Percentiles rank a stretch among this genome's conserved stretches.
phyloP scores from a whole-genome alignment of 1,284 basidiomycete species.

The Ceratobasidium sp. region DNA sequence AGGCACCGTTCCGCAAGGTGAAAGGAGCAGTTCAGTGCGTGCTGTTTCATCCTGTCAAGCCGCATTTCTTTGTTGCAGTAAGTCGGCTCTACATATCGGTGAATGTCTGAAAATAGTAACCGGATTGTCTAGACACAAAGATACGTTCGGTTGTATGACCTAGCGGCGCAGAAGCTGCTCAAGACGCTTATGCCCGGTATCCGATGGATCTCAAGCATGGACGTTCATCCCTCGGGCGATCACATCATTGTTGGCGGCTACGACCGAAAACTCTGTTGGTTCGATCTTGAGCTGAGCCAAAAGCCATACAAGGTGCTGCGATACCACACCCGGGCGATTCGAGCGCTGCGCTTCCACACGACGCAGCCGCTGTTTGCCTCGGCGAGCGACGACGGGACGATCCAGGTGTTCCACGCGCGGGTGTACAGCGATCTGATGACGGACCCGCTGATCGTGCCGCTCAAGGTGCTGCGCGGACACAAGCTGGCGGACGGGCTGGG shows the following conservation, averaged over 20 bases:
- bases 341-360: constrained; percentile 92
- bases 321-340: constrained; percentile 94
- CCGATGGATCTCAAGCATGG: constrained; percentile 96
- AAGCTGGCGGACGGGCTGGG: constrained; percentile 84
- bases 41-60: constrained; percentile 92
- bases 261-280: constrained; percentile 98
- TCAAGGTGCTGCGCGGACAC: constrained; percentile 96
- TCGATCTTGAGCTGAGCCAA: constrained; percentile 93
- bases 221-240: constrained; percentile 94
- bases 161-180: constrained; percentile 90
- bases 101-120: constrained; percentile 29
- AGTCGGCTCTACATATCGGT: constrained; percentile 48
- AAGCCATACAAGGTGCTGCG: constrained; percentile 97
- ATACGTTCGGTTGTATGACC: constrained; percentile 94
- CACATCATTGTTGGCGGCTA: constrained; percentile 97
- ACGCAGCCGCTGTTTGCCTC: constrained; percentile 95
- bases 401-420: constrained; percentile 96
- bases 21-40: constrained; percentile 91
- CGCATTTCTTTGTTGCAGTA: constrained; percentile 97
- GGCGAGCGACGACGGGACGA: constrained; percentile 94
- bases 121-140: constrained; percentile 78
- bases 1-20: constrained; percentile 96
- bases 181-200: constrained; percentile 94
- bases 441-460: constrained; percentile 94
- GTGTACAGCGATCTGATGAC: constrained; percentile 95